Evolutionary conservation across 2,329 filamentous ascomycete species (phyloP).

Genomic region (Fusarium sp.): DNA sequence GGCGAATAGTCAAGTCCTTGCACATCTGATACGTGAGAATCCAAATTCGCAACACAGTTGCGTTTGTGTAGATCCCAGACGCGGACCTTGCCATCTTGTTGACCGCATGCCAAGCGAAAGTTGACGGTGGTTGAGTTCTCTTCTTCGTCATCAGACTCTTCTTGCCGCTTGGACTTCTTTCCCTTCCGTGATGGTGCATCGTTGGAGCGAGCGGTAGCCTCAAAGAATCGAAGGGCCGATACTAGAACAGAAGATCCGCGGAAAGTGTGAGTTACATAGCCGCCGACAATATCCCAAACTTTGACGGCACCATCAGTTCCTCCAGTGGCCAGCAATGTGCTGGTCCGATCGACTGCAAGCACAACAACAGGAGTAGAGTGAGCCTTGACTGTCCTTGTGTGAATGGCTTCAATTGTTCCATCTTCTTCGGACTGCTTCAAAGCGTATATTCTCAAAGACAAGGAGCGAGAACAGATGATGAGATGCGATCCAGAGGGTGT

Average conservation of each 20-base stretch:
- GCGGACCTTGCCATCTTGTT: conserved; percentile 91
- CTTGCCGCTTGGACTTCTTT: conserved; percentile 52
- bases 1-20: conserved; percentile 85
- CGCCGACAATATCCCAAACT: conserved; percentile 93
- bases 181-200: conserved; percentile 49
- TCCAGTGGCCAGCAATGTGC: conserved; percentile 91
- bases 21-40: conserved; percentile 97
- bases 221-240: conserved; percentile 92
- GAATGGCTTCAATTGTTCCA: conserved; percentile 71
- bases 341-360: conserved; percentile 84
- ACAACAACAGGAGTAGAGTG: conserved; percentile 92
- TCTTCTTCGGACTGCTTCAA: conserved; percentile 72
- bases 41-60: conserved; percentile 79
- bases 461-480: conserved; percentile 91
- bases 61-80: conserved; percentile 93
- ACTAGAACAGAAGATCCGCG: conserved; percentile 92
- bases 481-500: conserved; percentile 90
- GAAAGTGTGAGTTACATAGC: conserved; percentile 95
- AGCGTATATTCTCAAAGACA: conserved; percentile 92
- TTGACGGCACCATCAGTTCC: conserved; percentile 95
- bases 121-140: conserved; percentile 62
- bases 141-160: conserved; percentile 58
- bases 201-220: conserved; percentile 67
- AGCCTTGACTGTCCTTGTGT: conserved; percentile 86
- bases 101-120: conserved; percentile 89